phyloP scores from a whole-genome alignment of 441 rosid genomes.

The Jatropha multifida region DNA sequence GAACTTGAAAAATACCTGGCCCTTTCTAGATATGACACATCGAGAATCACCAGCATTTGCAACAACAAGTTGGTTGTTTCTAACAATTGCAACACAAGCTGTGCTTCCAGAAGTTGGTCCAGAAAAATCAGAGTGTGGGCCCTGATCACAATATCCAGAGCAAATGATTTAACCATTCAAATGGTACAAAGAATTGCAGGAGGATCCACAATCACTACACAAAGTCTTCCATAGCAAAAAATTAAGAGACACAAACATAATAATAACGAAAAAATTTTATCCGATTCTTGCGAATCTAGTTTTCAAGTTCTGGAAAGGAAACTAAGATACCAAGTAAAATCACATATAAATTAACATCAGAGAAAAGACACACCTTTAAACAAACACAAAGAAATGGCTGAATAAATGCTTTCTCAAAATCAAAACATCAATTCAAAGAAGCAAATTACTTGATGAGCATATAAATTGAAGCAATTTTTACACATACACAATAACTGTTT shows the following conservation, averaged over 20 bases:
- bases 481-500: too few species aligned
- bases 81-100: constrained; percentile 84
- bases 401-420: too few species aligned
- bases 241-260: neutral
- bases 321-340: too few species aligned
- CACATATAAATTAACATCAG: too few species aligned
- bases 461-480: too few species aligned
- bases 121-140: constrained; percentile 86
- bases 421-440: too few species aligned
- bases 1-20: constrained; percentile 60
- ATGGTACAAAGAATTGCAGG: neutral
- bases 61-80: constrained; percentile 66
- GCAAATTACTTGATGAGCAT: too few species aligned
- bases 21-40: constrained; percentile 87
- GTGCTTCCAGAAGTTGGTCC: constrained; percentile 90
- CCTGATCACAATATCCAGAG: constrained; percentile 41
- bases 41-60: constrained; percentile 98
- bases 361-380: neutral
- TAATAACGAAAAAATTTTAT: neutral
- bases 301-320: too few species aligned
- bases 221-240: neutral
- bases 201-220: neutral
- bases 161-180: neutral
- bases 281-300: neutral
- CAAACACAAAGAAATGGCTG: neutral